Conservation (phyloP, 192 early-diverging fungal species). For the Coemansia aciculifera region DNA sequence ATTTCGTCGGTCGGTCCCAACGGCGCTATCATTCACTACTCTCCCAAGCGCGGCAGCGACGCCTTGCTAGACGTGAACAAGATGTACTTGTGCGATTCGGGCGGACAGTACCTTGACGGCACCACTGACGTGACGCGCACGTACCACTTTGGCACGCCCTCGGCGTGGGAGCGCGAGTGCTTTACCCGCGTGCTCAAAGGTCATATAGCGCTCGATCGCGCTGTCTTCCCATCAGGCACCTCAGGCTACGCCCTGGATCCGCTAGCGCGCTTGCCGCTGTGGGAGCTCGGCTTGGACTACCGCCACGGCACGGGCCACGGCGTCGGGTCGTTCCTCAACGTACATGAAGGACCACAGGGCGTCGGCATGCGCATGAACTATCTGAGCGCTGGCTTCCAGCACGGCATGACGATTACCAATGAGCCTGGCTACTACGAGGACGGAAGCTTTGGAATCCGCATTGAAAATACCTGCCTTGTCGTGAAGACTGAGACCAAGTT, state of each 20-base stretch:
- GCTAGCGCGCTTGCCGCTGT: slow-evolving; percentile 82
- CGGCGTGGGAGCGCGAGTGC: slow-evolving; percentile 81
- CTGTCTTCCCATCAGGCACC: slow-evolving; percentile 86
- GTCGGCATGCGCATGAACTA: slow-evolving; percentile 76
- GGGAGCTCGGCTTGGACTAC: slow-evolving; percentile 93
- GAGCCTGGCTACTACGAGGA: slow-evolving; percentile 99
- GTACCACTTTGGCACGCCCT: slow-evolving; percentile 83
- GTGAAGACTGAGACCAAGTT: slow-evolving; percentile 67
- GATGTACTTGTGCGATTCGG: slow-evolving; percentile 95
- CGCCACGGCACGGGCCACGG: slow-evolving; percentile 98
- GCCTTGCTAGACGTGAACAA: slow-evolving; percentile 69
- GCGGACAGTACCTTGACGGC: slow-evolving; percentile 94
- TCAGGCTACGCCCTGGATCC: slow-evolving; percentile 89
- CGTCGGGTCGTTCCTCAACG: slow-evolving; percentile 93
- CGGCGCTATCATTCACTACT: slow-evolving; percentile 97
- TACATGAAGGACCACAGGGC: slow-evolving; percentile 95
- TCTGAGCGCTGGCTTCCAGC: slow-evolving; percentile 74
- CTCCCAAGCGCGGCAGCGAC: slow-evolving; percentile 79
- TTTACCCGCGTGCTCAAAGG: slow-evolving; percentile 99
- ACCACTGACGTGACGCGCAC: slow-evolving; percentile 99
- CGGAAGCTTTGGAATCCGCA: slow-evolving; percentile 94
- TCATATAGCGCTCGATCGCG: slow-evolving; percentile 88
- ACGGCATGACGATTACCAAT: slow-evolving; percentile 96
- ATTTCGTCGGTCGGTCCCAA: slow-evolving; percentile 96
- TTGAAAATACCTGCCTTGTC: slow-evolving; percentile 91